Evolutionary conservation across 2,329 filamentous ascomycete genomes (phyloP).

Genomic region (Ramularia endophylla): DNA sequence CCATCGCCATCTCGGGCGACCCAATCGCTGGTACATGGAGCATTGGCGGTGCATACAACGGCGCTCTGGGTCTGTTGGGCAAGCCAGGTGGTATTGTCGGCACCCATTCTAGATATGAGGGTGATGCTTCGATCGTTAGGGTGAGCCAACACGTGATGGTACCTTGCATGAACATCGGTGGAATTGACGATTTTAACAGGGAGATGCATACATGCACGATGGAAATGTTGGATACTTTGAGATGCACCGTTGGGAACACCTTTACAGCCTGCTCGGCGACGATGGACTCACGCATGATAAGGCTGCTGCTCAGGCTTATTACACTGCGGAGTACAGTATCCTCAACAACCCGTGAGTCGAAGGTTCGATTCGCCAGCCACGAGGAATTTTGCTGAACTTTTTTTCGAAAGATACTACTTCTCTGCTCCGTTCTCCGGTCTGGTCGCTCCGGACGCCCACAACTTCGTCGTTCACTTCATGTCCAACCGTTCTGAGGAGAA

Average conservation of each 20-base stretch:
- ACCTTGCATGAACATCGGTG: neutral
- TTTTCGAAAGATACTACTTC: constrained; percentile 8
- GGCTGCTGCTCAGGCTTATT: constrained; percentile 10
- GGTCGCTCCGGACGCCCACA: constrained; percentile 21
- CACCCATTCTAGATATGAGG: constrained; percentile 9
- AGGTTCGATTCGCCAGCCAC: too few species aligned
- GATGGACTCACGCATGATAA: constrained; percentile 10
- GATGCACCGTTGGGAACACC: constrained; percentile 11
- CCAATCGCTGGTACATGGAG: constrained; percentile 12
- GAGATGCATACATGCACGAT: constrained; percentile 10
- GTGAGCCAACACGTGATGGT: constrained; percentile 1
- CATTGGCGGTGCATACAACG: constrained; percentile 5
- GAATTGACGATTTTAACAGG: constrained; percentile 3
- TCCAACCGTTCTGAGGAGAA: constrained; percentile 20
- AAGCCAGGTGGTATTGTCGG: constrained; percentile 10
- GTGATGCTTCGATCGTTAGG: constrained; percentile 10
- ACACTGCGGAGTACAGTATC: constrained; percentile 10
- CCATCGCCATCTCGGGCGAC: constrained; percentile 16
- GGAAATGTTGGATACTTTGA: constrained; percentile 9
- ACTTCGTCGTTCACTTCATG: constrained; percentile 24
- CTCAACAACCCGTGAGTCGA: constrained; percentile 8
- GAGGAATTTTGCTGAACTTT: too few species aligned
- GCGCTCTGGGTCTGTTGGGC: constrained; percentile 6
- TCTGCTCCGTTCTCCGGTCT: constrained; percentile 11
- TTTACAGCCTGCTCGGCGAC: constrained; percentile 6